These are phyloP conservation scores for Trypanosomatidae sp. DNA, from an alignment of 208 protist genomes.

Conservation along the genomic window DNA sequence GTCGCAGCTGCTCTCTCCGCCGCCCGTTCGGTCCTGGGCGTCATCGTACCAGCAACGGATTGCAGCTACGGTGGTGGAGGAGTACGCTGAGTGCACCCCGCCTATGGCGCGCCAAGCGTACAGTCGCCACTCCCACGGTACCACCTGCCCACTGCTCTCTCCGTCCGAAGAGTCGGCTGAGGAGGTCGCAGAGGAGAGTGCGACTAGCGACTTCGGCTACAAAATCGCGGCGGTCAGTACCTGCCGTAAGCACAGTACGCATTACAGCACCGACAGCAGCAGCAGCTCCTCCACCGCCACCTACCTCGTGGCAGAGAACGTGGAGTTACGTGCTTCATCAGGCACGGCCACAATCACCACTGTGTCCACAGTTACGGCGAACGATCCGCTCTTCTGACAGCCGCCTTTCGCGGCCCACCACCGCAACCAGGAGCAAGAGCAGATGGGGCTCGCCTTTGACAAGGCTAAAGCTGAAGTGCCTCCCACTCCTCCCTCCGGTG, in stretches of 20 bases:
- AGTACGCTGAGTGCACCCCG: background rate
- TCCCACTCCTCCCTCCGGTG: background rate
- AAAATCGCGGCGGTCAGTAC: background rate
- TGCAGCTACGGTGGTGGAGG: background rate
- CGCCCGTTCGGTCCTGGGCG: background rate
- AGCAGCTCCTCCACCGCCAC: background rate
- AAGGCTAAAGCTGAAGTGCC: background rate
- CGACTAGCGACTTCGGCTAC: background rate
- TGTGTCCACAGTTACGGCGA: background rate
- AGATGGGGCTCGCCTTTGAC: background rate
- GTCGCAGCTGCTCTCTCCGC: background rate
- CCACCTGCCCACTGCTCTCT: background rate
- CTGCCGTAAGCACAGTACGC: background rate
- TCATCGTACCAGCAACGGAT: background rate
- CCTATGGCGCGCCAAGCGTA: background rate
- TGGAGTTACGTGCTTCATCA: background rate
- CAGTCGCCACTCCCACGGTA: background rate
- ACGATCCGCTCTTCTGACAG: background rate
- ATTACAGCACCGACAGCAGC: background rate
- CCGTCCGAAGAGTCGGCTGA: background rate
- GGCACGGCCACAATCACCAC: background rate
- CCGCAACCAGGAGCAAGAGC: background rate
- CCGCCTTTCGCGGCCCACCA: background rate
- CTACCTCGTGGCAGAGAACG: background rate
- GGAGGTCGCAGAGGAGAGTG: background rate